Percentiles rank a stretch among this genome's conserved stretches.
These are phyloP conservation scores for Monosporascus sp. DNA, from an alignment of 2,329 filamentous ascomycete genomes.

Conservation along the genomic window DNA sequence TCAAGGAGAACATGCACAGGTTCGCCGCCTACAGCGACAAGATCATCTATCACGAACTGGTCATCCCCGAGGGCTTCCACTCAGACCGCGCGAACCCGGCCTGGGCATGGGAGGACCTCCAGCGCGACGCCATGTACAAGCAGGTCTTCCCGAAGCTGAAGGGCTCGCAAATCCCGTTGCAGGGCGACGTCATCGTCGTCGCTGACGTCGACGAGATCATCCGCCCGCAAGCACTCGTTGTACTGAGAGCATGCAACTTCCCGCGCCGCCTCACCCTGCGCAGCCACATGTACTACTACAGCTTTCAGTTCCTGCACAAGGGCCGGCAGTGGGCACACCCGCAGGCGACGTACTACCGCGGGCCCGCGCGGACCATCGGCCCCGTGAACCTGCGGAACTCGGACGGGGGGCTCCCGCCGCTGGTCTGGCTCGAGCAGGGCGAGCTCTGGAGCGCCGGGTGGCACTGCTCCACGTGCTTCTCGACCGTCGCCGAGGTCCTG, in stretches of 20 bases:
- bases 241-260: constrained; percentile 46
- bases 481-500: constrained; percentile 47
- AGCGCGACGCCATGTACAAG: constrained; percentile 50
- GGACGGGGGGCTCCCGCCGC: constrained; percentile 33
- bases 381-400: constrained; percentile 49
- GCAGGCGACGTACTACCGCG: constrained; percentile 50
- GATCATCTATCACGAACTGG: constrained; percentile 54
- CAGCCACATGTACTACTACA: constrained; percentile 52
- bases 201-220: constrained; percentile 58
- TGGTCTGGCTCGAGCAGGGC: constrained; percentile 36
- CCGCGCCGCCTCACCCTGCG: constrained; percentile 47
- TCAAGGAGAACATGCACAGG: constrained; percentile 45
- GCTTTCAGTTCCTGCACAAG: constrained; percentile 46
- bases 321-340: constrained; percentile 50
- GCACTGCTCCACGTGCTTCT: constrained; percentile 59
- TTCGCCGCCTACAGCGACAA: constrained; percentile 51
- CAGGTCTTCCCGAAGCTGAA: constrained; percentile 48
- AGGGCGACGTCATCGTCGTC: constrained; percentile 52
- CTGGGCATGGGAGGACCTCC: constrained; percentile 45
- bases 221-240: constrained; percentile 41
- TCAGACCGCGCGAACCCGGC: constrained; percentile 29
- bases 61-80: constrained; percentile 36
- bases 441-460: constrained; percentile 47
- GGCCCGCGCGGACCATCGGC: constrained; percentile 36
- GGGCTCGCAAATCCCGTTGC: constrained; percentile 33